These are phyloP conservation scores for Radiomyces spectabilis DNA, from an alignment of 192 early-diverging fungal species.

Conservation along the genomic window DNA sequence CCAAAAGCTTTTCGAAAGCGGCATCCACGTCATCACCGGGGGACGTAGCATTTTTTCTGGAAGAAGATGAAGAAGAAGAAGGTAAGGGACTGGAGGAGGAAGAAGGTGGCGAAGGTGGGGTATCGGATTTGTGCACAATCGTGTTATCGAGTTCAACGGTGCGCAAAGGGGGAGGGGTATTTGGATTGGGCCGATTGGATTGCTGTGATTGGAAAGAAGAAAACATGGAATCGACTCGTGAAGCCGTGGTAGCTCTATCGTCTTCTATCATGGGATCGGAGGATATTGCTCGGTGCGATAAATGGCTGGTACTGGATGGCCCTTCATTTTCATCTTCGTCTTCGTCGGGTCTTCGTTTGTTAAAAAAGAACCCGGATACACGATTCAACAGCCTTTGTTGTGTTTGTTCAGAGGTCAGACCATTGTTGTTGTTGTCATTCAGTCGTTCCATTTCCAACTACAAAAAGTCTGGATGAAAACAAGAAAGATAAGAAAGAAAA, in stretches of 20 bases:
- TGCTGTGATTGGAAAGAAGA: constrained; percentile 14
- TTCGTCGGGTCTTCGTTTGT: neutral
- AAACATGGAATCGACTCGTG: constrained; percentile 17
- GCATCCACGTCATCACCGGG: constrained; percentile 1
- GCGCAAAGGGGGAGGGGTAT: constrained; percentile 7
- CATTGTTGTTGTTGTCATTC: neutral
- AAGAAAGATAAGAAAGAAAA: neutral
- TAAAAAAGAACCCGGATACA: constrained; percentile 9
- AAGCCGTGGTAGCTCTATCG: constrained; percentile 1
- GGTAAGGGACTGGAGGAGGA: neutral
- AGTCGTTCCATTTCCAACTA: no score
- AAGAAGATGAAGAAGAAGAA: neutral
- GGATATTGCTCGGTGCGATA: neutral
- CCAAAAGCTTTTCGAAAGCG: constrained; percentile 18
- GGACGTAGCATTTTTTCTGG: neutral
- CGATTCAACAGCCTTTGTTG: constrained; percentile 5
- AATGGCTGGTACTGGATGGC: neutral
- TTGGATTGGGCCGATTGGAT: constrained; percentile 5
- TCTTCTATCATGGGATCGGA: constrained; percentile 3
- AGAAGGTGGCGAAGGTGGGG: neutral
- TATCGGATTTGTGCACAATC: neutral
- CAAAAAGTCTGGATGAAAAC: neutral
- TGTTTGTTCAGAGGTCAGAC: neutral
- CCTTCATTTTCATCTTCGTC: neutral
- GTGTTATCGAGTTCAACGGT: constrained; percentile 6